Evolutionary conservation across 1,139 yeast species (phyloP).

Genomic region (Taphrina sp.): DNA sequence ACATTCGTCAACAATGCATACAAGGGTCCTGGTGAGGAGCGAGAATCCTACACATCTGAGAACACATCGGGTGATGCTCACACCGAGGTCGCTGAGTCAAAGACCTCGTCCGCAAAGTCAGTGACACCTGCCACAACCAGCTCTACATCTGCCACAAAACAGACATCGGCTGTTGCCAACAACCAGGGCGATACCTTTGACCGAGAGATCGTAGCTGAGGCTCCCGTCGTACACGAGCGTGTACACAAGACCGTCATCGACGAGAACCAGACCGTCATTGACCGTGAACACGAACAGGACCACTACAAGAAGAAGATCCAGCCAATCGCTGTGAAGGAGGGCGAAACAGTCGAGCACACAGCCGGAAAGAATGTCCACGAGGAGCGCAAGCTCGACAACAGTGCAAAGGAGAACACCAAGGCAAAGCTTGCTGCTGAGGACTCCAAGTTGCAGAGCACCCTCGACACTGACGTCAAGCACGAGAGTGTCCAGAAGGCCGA

Average conservation of each 20-base stretch:
- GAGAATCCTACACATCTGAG: slow-evolving; percentile 3
- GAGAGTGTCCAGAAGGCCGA: slow-evolving; percentile 6
- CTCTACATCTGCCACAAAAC: not conserved
- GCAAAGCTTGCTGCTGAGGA: not conserved
- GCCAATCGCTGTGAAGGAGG: not conserved
- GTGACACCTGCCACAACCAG: too few species aligned
- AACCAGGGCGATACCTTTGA: not conserved
- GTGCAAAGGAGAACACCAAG: not conserved
- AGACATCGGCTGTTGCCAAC: not conserved
- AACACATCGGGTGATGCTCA: not conserved
- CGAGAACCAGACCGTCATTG: slow-evolving; percentile 12
- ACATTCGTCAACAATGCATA: slow-evolving; percentile 15
- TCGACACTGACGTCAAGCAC: not conserved
- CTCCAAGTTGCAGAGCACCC: not conserved
- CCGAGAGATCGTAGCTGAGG: not conserved
- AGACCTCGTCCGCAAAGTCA: not conserved
- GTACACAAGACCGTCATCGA: slow-evolving; percentile 8
- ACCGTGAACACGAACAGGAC: slow-evolving; percentile 16
- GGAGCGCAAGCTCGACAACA: slow-evolving; percentile 1
- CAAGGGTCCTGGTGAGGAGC: slow-evolving; percentile 4
- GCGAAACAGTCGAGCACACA: not conserved
- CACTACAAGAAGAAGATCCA: slow-evolving; percentile 23
- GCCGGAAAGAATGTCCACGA: not conserved
- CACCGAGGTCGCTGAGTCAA: not conserved
- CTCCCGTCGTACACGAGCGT: slow-evolving; percentile 9